Evolutionary conservation across 2,329 filamentous ascomycete species (phyloP), one percentile per base, ranked within the genome.

Genomic region (Ceratocystis papillata): DNA sequence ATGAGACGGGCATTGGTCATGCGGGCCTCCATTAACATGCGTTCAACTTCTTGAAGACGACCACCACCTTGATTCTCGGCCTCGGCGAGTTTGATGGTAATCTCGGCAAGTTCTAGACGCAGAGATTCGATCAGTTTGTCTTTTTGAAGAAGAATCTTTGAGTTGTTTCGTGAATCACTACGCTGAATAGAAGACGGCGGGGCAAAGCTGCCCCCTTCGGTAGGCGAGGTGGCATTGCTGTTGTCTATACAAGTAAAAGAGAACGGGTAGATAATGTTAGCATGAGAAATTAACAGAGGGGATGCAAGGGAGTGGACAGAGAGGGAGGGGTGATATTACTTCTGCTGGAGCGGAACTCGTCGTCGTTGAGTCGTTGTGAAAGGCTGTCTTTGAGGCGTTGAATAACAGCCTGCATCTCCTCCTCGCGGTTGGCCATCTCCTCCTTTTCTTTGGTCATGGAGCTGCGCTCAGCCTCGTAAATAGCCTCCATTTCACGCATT

Each of bases 1-100:
- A 96, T 94, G 69, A 99, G 80, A 59, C 92, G 85, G 67, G 94
- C 94, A 73, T 97, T 99, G 70, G 91, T 88, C 88, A 97, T 94
- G 72, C 92, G 90, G 48, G 90, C 87, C 73, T 97, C 93, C 77
- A 96, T 86, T 64, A 97, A 83, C 70, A 89, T 84, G 71, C 88
- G 87, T 77, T 97, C 92, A n/a, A 97, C 83, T 75, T 96, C 90
- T 70, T 90, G 88, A 73, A 96, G 79, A 33, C 89, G 86, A 59
- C 90, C 91, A 64, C 92, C 93, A 64, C 91, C 93, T 75, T 89
- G 86, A 74, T 96, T 96, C 76, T 97, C 92, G 65, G 94, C 86
- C 75, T 97, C 93, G 33, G 96, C 88, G 30, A 96, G 81, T 76
- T 96, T 96, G 77, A 96, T 95, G 75, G 97, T 92, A 25, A 90